Conservation (phyloP, 306 rosid genomes). For the Pterocarpus santalinus region DNA sequence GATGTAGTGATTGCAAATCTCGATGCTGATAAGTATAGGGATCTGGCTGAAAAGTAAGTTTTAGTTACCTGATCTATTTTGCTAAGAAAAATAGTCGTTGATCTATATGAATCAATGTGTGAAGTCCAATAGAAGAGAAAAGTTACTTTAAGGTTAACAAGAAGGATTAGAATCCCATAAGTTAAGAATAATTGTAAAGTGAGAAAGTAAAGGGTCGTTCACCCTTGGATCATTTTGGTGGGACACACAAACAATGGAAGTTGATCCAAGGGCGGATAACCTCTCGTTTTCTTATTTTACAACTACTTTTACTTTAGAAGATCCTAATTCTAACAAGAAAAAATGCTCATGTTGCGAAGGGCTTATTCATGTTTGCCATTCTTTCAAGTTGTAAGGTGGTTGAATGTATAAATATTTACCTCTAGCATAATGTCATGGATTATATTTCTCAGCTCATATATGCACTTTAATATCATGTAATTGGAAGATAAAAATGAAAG, state of each 20-base stretch:
- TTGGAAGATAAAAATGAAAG: neutral
- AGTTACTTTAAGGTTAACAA: neutral
- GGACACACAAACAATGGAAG: too few relatives aligned
- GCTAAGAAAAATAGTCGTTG: slow-evolving; percentile 1
- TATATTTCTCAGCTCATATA: slow-evolving; percentile 17
- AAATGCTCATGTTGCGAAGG: slow-evolving; percentile 2
- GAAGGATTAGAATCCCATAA: neutral
- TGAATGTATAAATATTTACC: slow-evolving; percentile 27
- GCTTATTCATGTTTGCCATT: neutral
- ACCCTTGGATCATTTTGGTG: too few relatives aligned
- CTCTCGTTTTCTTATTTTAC: too few relatives aligned
- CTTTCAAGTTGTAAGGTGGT: slow-evolving; percentile 4
- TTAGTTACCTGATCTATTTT: slow-evolving; percentile 25
- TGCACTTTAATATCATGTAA: neutral
- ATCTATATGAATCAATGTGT: slow-evolving; percentile 23
- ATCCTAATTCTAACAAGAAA: too few relatives aligned
- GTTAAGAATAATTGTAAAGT: too few relatives aligned
- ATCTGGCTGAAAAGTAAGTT: slow-evolving; percentile 92
- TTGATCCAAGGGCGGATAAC: too few relatives aligned
- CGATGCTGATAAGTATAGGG: slow-evolving; percentile 90
- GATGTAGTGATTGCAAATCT: slow-evolving; percentile 84
- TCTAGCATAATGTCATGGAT: slow-evolving; percentile 5
- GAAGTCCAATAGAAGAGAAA: neutral
- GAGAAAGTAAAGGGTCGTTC: too few relatives aligned
- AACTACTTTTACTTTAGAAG: too few relatives aligned